These are phyloP conservation scores for Perkinsus marinus DNA, from an alignment of 169 alveolate genomes.

Conservation along the genomic window DNA sequence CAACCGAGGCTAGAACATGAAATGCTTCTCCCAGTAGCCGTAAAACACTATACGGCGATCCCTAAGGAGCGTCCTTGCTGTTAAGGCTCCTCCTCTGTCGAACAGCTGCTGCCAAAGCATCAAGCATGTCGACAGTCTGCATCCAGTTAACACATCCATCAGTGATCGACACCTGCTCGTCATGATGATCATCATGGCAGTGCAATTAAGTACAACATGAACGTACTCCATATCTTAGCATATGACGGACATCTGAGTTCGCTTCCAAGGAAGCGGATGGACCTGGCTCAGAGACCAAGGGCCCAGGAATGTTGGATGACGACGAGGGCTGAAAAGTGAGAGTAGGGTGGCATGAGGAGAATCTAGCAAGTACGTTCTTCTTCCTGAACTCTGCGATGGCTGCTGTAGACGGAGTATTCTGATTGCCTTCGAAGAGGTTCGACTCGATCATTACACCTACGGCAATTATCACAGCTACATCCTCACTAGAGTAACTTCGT, in stretches of 20 bases:
- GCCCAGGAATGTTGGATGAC: neutral
- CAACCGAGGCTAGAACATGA: no score
- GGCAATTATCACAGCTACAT: no score
- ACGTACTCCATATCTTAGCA: neutral
- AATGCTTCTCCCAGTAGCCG: no score
- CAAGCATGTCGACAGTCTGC: neutral
- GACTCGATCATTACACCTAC: constrained; percentile 5
- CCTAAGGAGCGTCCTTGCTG: neutral
- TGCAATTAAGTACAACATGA: neutral
- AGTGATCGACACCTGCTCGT: neutral
- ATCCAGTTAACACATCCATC: constrained; percentile 1
- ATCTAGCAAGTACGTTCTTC: neutral
- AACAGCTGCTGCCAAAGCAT: neutral
- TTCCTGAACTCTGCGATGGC: neutral
- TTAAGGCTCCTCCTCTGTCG: neutral
- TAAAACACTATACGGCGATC: no score
- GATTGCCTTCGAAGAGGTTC: constrained; percentile 1
- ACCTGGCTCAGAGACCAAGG: neutral
- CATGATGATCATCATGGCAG: neutral
- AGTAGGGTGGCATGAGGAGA: neutral
- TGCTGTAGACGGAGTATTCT: neutral
- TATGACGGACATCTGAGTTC: neutral
- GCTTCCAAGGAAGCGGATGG: neutral
- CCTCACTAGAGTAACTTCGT: neutral
- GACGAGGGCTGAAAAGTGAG: neutral